Percentiles rank a stretch among this genome's conserved stretches.
Evolutionary conservation across 495 filamentous ascomycete species (phyloP).

Genomic region (Talaromyces adpressus): DNA sequence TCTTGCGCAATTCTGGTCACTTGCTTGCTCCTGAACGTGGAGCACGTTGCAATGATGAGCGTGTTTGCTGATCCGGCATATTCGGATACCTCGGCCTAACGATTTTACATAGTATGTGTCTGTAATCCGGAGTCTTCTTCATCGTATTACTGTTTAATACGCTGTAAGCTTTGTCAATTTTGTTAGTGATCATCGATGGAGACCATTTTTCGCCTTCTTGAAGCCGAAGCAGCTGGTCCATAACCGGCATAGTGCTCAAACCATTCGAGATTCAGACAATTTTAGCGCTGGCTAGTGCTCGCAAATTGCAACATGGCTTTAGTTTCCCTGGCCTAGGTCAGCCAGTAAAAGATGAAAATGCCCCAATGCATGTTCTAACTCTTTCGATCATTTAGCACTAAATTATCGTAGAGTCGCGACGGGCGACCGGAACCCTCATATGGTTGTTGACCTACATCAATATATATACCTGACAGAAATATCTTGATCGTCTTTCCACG

Average conservation of each 20-base stretch:
- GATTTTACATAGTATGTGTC: background rate
- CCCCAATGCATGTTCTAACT: background rate
- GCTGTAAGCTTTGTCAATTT: background rate
- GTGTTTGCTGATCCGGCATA: background rate
- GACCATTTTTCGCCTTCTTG: background rate
- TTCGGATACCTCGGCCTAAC: background rate
- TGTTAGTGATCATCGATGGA: background rate
- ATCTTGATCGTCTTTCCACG: too few species aligned
- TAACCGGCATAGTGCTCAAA: background rate
- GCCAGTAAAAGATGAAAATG: background rate
- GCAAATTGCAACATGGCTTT: background rate
- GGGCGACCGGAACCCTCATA: too few species aligned
- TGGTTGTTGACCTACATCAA: too few species aligned
- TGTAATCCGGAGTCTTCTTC: background rate
- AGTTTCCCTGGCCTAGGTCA: background rate
- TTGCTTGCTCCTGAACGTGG: background rate
- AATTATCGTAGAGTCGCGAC: background rate
- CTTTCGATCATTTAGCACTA: background rate
- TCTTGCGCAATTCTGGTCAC: background rate
- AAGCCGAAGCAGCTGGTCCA: background rate
- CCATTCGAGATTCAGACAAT: background rate
- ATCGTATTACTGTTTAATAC: background rate
- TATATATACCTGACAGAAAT: too few species aligned
- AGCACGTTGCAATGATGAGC: background rate
- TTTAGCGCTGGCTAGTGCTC: background rate